A percentile compares a stretch with the other conserved stretches of the same genome.
Evolutionary conservation across 192 early-diverging fungal genomes (phyloP).

Genomic region (Coemansia sp.): DNA sequence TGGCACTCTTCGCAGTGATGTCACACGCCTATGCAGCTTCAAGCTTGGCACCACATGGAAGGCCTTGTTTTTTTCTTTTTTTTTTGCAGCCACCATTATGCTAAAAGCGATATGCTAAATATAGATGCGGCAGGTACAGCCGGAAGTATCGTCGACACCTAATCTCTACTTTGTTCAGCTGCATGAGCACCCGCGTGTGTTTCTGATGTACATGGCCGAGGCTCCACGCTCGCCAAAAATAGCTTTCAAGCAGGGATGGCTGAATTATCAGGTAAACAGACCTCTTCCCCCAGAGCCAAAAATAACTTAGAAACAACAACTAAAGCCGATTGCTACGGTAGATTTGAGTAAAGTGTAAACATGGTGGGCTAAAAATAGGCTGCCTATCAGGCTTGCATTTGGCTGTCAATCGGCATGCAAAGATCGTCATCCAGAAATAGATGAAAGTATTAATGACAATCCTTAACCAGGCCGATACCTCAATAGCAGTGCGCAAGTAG

Average conservation of each 20-base stretch:
- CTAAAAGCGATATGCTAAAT: background rate
- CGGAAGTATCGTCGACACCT: background rate
- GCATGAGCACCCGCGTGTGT: background rate
- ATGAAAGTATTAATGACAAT: conserved; percentile 3
- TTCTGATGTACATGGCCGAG: background rate
- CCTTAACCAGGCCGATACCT: background rate
- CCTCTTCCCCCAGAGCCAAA: background rate
- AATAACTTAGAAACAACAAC: background rate
- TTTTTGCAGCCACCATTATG: background rate
- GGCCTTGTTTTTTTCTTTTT: background rate
- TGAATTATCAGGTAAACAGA: background rate
- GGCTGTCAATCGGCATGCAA: conserved; percentile 2
- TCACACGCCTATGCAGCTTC: background rate
- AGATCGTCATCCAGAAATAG: conserved; percentile 5
- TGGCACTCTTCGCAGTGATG: background rate
- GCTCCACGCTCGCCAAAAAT: background rate
- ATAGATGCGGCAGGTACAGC: conserved; percentile 10
- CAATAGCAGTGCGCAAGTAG: background rate
- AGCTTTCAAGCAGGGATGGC: conserved; percentile 1
- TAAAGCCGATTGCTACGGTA: background rate
- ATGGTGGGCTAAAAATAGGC: background rate
- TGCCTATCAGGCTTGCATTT: background rate
- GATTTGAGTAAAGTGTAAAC: conserved; percentile 2
- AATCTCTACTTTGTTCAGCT: background rate
- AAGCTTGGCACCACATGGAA: conserved; percentile 1